Evolutionary conservation across 345 rosid species (phyloP).

Genomic region (Rhodamnia rubescens): DNA sequence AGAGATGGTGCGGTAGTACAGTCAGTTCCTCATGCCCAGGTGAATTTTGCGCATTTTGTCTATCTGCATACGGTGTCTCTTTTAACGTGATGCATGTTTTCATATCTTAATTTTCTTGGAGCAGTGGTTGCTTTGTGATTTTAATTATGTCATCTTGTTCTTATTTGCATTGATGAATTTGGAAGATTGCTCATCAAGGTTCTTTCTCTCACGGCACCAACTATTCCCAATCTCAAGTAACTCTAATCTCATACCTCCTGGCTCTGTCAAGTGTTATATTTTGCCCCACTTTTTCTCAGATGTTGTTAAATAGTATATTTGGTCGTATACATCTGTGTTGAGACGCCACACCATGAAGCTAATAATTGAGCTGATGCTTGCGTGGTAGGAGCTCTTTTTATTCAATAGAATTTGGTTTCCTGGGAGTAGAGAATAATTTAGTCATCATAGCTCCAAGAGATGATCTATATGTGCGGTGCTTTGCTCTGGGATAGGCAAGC

Average conservation of each 20-base stretch:
- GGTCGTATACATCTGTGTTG: neutral
- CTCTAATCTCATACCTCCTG: constrained; percentile 9
- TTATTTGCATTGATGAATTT: constrained; percentile 4
- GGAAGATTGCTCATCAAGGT: constrained; percentile 46
- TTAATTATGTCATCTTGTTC: neutral
- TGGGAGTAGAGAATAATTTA: neutral
- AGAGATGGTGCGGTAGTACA: constrained; percentile 25
- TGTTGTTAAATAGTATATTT: neutral
- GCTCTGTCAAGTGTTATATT: neutral
- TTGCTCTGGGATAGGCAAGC: neutral
- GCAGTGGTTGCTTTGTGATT: neutral
- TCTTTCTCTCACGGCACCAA: constrained; percentile 19
- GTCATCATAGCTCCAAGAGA: neutral
- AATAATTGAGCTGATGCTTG: neutral
- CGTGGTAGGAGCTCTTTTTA: neutral
- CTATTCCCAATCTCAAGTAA: constrained; percentile 27
- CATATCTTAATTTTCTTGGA: neutral
- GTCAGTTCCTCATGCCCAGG: constrained; percentile 49
- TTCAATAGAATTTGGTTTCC: neutral
- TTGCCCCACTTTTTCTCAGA: neutral
- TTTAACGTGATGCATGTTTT: neutral
- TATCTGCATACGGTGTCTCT: neutral
- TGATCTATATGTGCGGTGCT: neutral
- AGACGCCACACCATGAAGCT: neutral
- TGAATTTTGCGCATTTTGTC: neutral